Conservation (phyloP, 2,329 filamentous ascomycete species). For the Coccinonectria pachysandricola region DNA sequence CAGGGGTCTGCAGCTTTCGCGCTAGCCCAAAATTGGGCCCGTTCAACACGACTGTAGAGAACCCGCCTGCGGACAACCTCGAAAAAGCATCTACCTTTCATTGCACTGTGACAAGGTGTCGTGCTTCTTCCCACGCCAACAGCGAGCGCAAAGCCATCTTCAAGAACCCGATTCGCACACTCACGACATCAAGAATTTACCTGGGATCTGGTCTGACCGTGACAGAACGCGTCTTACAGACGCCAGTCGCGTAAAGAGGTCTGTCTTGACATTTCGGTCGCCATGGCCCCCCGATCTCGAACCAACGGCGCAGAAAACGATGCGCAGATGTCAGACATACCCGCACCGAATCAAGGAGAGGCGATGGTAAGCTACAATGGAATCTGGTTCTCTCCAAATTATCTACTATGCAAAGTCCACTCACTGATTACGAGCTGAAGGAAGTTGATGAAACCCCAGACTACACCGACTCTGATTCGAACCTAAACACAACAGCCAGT, state of each 20-base stretch:
- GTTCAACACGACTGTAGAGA: constrained; percentile 25
- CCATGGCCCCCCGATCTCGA: constrained; percentile 46
- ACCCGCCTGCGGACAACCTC: constrained; percentile 21
- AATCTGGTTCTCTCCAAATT: not conserved
- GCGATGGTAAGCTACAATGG: constrained; percentile 41
- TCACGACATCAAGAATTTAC: constrained; percentile 3
- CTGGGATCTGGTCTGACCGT: constrained; percentile 4
- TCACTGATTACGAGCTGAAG: constrained; percentile 23
- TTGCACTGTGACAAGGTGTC: constrained; percentile 6
- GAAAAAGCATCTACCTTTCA: constrained; percentile 24
- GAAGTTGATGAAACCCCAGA: constrained; percentile 57
- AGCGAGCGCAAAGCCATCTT: constrained; percentile 2
- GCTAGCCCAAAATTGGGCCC: constrained; percentile 25
- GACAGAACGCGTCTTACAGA: constrained; percentile 35
- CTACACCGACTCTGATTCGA: constrained; percentile 56
- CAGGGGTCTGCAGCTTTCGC: constrained; percentile 17
- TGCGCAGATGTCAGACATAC: constrained; percentile 54
- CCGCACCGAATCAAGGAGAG: constrained; percentile 34
- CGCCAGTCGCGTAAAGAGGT: constrained; percentile 44
- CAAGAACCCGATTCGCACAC: constrained; percentile 1
- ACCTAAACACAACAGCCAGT: constrained; percentile 64
- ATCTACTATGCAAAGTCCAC: not conserved
- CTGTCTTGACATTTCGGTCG: constrained; percentile 19
- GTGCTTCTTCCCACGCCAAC: constrained; percentile 5
- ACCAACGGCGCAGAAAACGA: constrained; percentile 45